Evolutionary conservation across 2,329 filamentous ascomycete species (phyloP).

Genomic region (Fusarium nodosum): DNA sequence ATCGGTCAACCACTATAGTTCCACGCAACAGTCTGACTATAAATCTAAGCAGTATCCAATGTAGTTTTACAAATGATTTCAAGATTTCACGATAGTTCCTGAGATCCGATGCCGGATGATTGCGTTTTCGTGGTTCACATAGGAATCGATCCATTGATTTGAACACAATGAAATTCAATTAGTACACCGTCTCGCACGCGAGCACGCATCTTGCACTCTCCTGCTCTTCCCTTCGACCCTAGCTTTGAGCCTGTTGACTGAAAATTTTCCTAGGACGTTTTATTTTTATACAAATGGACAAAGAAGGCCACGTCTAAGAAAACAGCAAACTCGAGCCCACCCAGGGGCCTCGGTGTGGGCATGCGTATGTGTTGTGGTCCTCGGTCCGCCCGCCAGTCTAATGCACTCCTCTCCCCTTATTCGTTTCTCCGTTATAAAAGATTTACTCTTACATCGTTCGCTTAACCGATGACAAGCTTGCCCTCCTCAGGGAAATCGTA

Average conservation of each 20-base stretch:
- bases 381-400: conserved; percentile 44
- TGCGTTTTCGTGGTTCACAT: conserved; percentile 1
- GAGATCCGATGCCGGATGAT: not conserved
- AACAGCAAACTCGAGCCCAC: conserved; percentile 51
- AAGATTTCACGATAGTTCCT: not conserved
- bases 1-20: not conserved
- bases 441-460: conserved; percentile 50
- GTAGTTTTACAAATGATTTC: not conserved
- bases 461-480: conserved; percentile 93
- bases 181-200: conserved; percentile 40
- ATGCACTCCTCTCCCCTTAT: conserved; percentile 33
- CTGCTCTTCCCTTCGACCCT: conserved; percentile 27
- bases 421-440: conserved; percentile 33
- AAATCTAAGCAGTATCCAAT: not conserved
- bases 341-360: conserved; percentile 39
- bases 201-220: conserved; percentile 36
- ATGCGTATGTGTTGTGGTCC: conserved; percentile 37
- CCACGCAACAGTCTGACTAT: not conserved
- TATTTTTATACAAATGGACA: conserved; percentile 57
- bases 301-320: conserved; percentile 54
- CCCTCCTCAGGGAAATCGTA: conserved; percentile 95
- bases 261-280: conserved; percentile 51
- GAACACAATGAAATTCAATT: conserved; percentile 45
- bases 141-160: not conserved
- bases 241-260: conserved; percentile 42